Percentiles rank a stretch among this genome's conserved stretches.
Evolutionary conservation across 225 moss, liverwort and hornwort genomes (phyloP).

Genomic region (Thuidium tamariscinum): DNA sequence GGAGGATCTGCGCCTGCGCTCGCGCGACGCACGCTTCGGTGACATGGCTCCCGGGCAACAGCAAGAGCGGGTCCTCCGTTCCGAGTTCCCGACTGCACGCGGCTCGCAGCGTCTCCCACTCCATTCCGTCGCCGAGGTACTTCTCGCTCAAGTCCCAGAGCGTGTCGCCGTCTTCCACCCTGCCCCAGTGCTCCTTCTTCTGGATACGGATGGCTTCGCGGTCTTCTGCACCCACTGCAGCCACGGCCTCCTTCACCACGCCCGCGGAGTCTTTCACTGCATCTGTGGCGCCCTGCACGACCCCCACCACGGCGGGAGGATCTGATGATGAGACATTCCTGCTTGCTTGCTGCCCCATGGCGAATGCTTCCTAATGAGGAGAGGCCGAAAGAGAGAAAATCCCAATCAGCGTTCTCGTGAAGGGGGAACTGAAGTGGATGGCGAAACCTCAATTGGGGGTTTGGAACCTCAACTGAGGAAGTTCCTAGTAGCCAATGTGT

Average conservation of each 20-base stretch:
- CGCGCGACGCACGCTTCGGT: slow-evolving; percentile 44
- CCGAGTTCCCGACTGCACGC: slow-evolving; percentile 54
- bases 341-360: slow-evolving; percentile 36
- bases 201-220: slow-evolving; percentile 37
- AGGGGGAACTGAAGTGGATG: not conserved
- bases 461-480: too few relatives aligned
- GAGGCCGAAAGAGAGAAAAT: not conserved
- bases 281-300: slow-evolving; percentile 16
- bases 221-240: slow-evolving; percentile 46
- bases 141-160: slow-evolving; percentile 52
- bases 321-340: not conserved
- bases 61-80: slow-evolving; percentile 38
- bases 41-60: slow-evolving; percentile 52
- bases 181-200: slow-evolving; percentile 41
- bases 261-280: slow-evolving; percentile 33
- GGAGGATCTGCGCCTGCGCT: not conserved
- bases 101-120: slow-evolving; percentile 28
- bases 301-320: not conserved
- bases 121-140: slow-evolving; percentile 34
- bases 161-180: slow-evolving; percentile 62
- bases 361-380: not conserved
- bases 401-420: not conserved
- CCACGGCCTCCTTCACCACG: slow-evolving; percentile 17
- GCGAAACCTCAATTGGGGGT: not conserved
- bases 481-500: not conserved